Conservation (phyloP, 768 basidiomycete genomes). For the Boletus sp. region DNA sequence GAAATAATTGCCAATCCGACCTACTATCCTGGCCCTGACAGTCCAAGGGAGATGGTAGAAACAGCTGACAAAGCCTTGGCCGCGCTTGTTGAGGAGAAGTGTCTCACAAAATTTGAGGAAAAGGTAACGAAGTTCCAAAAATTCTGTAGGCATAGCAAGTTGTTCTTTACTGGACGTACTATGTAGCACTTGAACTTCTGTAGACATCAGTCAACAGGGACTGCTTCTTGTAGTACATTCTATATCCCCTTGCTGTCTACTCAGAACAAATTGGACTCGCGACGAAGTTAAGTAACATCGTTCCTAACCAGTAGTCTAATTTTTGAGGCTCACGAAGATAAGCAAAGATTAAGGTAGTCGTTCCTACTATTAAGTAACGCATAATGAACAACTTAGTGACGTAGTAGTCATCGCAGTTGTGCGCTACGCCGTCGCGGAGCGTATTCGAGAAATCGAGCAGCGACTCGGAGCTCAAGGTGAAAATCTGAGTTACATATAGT, state of each 20-base stretch:
- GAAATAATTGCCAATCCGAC: conserved; percentile 20
- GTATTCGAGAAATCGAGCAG: neutral
- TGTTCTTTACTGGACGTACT: conserved; percentile 13
- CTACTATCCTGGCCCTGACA: conserved; percentile 16
- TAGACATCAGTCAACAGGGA: neutral
- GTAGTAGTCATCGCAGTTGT: no score
- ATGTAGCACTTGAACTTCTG: conserved; percentile 3
- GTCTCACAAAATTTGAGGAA: conserved; percentile 15
- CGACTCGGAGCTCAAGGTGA: neutral
- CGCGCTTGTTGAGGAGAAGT: conserved; percentile 21
- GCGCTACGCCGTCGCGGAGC: no score
- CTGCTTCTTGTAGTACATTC: neutral
- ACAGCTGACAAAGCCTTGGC: conserved; percentile 18
- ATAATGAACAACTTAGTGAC: no score
- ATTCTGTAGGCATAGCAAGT: conserved; percentile 16
- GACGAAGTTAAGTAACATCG: neutral
- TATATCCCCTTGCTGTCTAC: neutral
- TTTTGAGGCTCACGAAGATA: no score
- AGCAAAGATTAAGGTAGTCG: no score
- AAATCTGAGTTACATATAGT: neutral
- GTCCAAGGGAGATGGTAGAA: conserved; percentile 13
- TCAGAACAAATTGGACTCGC: neutral
- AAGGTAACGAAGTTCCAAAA: conserved; percentile 21
- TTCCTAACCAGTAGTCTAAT: neutral
- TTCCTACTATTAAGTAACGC: no score